phyloP scores from a whole-genome alignment of 352 stramenopile genomes.

The Globisporangium alternatum region DNA sequence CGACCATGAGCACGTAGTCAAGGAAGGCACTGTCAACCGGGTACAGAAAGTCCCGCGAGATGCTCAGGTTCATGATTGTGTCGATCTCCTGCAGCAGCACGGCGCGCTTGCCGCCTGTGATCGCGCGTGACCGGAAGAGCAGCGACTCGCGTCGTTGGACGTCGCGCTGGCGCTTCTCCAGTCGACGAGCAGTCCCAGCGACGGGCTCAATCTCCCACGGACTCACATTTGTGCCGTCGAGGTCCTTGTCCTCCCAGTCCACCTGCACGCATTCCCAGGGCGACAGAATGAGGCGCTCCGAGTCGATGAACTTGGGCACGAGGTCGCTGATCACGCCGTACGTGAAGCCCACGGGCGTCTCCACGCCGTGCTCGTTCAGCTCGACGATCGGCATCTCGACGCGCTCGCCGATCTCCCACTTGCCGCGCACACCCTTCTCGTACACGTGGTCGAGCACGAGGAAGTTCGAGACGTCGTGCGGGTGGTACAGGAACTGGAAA shows the following conservation, averaged over 20 bases:
- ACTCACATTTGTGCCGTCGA: conserved; percentile 64
- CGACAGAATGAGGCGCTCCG: conserved; percentile 26
- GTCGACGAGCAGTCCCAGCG: conserved; percentile 26
- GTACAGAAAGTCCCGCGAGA: conserved; percentile 78
- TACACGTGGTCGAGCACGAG: conserved; percentile 82
- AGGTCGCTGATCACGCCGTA: conserved; percentile 60
- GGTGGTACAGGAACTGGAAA: conserved; percentile 74
- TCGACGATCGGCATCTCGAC: conserved; percentile 76
- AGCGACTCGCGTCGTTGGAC: conserved; percentile 28
- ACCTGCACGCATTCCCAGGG: conserved; percentile 81
- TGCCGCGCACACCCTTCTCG: conserved; percentile 68
- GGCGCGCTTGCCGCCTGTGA: conserved; percentile 45
- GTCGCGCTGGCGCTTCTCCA: conserved; percentile 43
- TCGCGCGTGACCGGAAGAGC: conserved; percentile 47
- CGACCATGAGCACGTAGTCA: conserved; percentile 80
- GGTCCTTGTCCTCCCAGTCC: conserved; percentile 65
- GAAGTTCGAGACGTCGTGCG: conserved; percentile 83
- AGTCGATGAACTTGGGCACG: conserved; percentile 24
- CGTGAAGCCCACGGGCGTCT: conserved; percentile 53
- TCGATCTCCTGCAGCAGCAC: conserved; percentile 54
- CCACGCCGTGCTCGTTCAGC: conserved; percentile 56
- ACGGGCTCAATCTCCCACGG: conserved; percentile 77
- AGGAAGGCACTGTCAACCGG: conserved; percentile 71
- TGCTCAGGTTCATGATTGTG: conserved; percentile 62
- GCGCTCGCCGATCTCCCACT: conserved; percentile 66